Evolutionary conservation across 805 yeast genomes (phyloP).

Genomic region (Saturnispora bothae): DNA sequence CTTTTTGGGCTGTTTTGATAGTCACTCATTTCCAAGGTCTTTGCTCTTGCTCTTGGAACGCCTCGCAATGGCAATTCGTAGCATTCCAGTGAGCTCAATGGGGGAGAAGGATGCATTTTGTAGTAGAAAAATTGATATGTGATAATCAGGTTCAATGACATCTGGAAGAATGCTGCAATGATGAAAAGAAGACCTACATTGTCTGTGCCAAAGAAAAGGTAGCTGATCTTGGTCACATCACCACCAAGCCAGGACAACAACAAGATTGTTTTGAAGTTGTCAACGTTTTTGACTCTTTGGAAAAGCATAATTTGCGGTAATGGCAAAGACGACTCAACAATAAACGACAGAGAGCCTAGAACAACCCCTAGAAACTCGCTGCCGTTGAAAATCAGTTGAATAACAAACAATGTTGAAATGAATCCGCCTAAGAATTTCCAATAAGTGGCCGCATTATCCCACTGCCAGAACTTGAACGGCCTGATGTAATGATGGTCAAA

Average conservation of each 20-base stretch:
- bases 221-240: slow-evolving; percentile 67
- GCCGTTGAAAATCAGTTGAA: slow-evolving; percentile 18
- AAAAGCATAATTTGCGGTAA: slow-evolving; percentile 69
- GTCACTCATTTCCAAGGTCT: too few relatives aligned
- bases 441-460: slow-evolving; percentile 32
- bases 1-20: too few relatives aligned
- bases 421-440: slow-evolving; percentile 41
- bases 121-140: slow-evolving; percentile 65
- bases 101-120: slow-evolving; percentile 22
- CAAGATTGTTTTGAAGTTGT: slow-evolving; percentile 69
- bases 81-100: not conserved
- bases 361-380: slow-evolving; percentile 22
- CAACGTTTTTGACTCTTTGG: slow-evolving; percentile 53
- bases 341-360: slow-evolving; percentile 32
- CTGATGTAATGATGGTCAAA: slow-evolving; percentile 64
- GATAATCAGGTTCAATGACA: slow-evolving; percentile 60
- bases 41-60: not conserved
- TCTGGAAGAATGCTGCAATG: slow-evolving; percentile 67
- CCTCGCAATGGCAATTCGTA: slow-evolving; percentile 7
- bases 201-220: slow-evolving; percentile 65
- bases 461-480: slow-evolving; percentile 74
- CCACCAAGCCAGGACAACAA: slow-evolving; percentile 84
- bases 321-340: slow-evolving; percentile 65
- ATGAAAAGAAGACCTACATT: slow-evolving; percentile 57
- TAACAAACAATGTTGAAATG: slow-evolving; percentile 12